Evolutionary conservation across 2,329 filamentous ascomycete species (phyloP).

Genomic region (Diplocarpon mali): DNA sequence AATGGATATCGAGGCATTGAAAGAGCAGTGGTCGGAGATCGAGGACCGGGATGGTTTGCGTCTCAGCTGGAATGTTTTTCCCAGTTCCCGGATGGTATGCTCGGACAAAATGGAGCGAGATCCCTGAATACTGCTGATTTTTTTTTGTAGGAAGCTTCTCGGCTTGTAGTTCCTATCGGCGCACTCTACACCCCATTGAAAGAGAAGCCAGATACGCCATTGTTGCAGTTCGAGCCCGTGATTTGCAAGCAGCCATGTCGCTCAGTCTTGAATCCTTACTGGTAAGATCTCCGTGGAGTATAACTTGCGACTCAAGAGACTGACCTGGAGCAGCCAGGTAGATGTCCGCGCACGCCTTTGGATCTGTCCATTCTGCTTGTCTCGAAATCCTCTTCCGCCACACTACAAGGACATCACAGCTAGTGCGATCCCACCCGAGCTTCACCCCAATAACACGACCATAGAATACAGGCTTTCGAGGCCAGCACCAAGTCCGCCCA

Average conservation of each 20-base stretch:
- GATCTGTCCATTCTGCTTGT: conserved; percentile 84
- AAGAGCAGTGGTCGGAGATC: conserved; percentile 46
- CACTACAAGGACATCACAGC: conserved; percentile 87
- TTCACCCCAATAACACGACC: conserved; percentile 75
- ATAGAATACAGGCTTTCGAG: conserved; percentile 77
- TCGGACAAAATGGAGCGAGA: conserved; percentile 3
- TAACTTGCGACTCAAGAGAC: background rate
- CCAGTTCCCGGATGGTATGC: conserved; percentile 88
- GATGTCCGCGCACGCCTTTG: conserved; percentile 74
- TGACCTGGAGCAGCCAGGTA: conserved; percentile 49
- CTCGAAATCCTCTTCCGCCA: conserved; percentile 68
- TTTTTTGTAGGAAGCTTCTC: conserved; percentile 67
- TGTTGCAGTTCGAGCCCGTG: conserved; percentile 92
- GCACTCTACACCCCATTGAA: conserved; percentile 93
- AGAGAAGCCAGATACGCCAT: conserved; percentile 79
- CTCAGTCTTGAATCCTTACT: conserved; percentile 93
- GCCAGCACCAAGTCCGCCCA: conserved; percentile 74
- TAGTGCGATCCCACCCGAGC: conserved; percentile 71
- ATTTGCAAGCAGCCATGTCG: conserved; percentile 94
- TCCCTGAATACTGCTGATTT: conserved; percentile 16
- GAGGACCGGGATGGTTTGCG: conserved; percentile 94
- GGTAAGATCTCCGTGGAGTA: conserved; percentile 44
- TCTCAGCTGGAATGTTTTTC: conserved; percentile 97
- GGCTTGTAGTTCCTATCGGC: conserved; percentile 90
- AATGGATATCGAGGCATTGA: conserved; percentile 26